Evolutionary conservation across 495 filamentous ascomycete genomes (phyloP), one percentile per base, ranked within the genome.

Genomic region (Penicillium cosmopolitanum): DNA sequence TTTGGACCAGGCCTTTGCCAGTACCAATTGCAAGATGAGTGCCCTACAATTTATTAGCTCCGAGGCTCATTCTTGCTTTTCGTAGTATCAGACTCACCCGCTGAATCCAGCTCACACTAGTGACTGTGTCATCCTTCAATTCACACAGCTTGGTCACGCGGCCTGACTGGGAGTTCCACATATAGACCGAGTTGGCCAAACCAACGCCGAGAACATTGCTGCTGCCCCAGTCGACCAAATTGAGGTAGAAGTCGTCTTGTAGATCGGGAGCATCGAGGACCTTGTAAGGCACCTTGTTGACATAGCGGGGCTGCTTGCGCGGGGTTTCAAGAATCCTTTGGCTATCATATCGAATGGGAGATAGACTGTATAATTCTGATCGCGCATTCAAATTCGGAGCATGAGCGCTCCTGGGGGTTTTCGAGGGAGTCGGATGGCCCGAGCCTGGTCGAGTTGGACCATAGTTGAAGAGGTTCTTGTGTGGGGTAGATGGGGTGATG

Each of bases 51-150:
- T 55, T 4, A 52, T 67, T 25, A 68, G 62, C 42, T 38, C 38
- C 5, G 50, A 34, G 1, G n/a, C 13, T 7, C n/a, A 25, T 35
- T n/a, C 12, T 35, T 36, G 31, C 31, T 15, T 15, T 23, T 15
- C 9, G 50, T 48, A 25, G 1, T 9, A 15, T 33, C 34, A 38
- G 47, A 61, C 76, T 72, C 73, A 86, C 84, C 58, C 88, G 77
- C 71, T 98, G 95, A 60, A 98, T 98, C 95, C 95, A 98, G 60
- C 86, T 96, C 18, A 98, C 95, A 62, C 92, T 96, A 10, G 95
- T 98, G 3, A 98, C 93, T 0, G 87, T 94, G 69, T 98, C 95
- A 65, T 96, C 93, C 61, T 88, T 87, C 11, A 98, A 82, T 44
- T 96, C 93, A 71, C 96, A 98, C 0, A 98, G 83, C 76, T 94